phyloP scores from a whole-genome alignment of 2,329 filamentous ascomycete genomes.

The Monosporascus sp. region DNA sequence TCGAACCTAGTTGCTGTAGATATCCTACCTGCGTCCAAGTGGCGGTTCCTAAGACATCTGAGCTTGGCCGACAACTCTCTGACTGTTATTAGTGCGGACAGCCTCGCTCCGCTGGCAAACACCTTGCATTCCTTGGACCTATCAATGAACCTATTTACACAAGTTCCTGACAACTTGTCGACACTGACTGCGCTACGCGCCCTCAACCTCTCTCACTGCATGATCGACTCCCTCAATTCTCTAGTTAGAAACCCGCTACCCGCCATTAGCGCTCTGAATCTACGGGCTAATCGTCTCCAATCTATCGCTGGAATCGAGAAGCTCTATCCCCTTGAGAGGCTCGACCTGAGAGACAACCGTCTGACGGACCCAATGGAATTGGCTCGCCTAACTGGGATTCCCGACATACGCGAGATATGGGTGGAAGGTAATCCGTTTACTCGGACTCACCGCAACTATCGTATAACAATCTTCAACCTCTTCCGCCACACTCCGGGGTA shows the following conservation, averaged over 20 bases:
- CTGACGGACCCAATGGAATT: constrained; percentile 88
- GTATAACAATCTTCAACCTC: constrained; percentile 90
- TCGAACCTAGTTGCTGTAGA: constrained; percentile 70
- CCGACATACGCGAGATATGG: constrained; percentile 89
- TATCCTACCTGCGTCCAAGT: constrained; percentile 77
- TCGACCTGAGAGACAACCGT: constrained; percentile 87
- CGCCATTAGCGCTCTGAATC: constrained; percentile 87
- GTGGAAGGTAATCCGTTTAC: constrained; percentile 89
- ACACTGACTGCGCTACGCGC: constrained; percentile 83
- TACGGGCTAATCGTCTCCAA: constrained; percentile 79
- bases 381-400: constrained; percentile 82
- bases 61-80: constrained; percentile 89
- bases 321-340: constrained; percentile 77
- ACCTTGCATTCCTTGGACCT: constrained; percentile 89
- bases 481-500: constrained; percentile 89
- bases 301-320: constrained; percentile 89
- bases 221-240: constrained; percentile 93
- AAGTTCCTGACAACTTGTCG: constrained; percentile 87
- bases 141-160: constrained; percentile 87
- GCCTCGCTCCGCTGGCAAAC: constrained; percentile 76
- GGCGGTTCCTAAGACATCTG: constrained; percentile 89
- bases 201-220: constrained; percentile 90
- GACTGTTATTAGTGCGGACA: constrained; percentile 69
- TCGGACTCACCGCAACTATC: constrained; percentile 78
- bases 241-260: constrained; percentile 80